A percentile compares a stretch with the other conserved stretches of the same genome.
Evolutionary conservation across 371 early-diverging fungal species (phyloP).

Genomic region (Batrachochytrium dendrobatidis): DNA sequence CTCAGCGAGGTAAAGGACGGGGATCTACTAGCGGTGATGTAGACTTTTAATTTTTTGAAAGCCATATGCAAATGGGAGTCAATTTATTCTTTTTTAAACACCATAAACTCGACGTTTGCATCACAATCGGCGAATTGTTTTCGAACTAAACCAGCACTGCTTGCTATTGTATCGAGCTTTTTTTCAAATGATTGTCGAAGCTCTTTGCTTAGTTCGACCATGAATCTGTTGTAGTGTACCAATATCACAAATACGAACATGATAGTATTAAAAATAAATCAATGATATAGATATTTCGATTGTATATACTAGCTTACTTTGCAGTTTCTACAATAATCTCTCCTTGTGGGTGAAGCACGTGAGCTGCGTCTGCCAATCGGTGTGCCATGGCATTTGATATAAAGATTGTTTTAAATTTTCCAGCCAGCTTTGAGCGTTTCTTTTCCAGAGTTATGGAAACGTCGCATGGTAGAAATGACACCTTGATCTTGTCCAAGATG

Average conservation of each 20-base stretch:
- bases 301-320: no score
- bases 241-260: neutral
- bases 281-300: no score
- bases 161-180: conserved; percentile 17
- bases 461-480: conserved; percentile 10
- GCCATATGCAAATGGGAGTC: no score
- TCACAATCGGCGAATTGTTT: neutral
- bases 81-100: neutral
- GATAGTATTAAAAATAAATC: neutral
- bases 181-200: conserved; percentile 8
- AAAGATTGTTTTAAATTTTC: conserved; percentile 12
- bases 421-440: neutral
- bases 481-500: conserved; percentile 6
- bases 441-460: conserved; percentile 8
- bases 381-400: conserved; percentile 18
- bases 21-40: no score
- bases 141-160: conserved; percentile 8
- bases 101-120: neutral
- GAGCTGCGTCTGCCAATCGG: conserved; percentile 9
- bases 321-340: conserved; percentile 17
- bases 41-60: no score
- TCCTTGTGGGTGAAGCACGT: conserved; percentile 5
- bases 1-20: no score
- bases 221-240: conserved; percentile 5
- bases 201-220: conserved; percentile 20